A percentile compares a stretch with the other conserved stretches of the same genome.
phyloP scores from a whole-genome alignment of 176 grass and related monocot genomes.

The Poa annua region DNA sequence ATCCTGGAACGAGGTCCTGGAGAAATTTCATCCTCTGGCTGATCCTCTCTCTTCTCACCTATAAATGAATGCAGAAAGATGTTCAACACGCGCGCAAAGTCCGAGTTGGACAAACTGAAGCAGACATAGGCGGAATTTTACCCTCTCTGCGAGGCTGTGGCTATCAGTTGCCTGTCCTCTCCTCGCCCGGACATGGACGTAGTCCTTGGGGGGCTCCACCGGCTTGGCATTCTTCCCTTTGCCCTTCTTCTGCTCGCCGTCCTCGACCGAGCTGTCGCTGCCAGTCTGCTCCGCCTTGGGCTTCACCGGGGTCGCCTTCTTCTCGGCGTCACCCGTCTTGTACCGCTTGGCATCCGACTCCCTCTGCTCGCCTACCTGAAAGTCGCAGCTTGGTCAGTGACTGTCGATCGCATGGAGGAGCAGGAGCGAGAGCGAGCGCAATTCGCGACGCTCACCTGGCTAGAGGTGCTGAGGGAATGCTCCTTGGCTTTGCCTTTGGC shows the following conservation, averaged over 20 bases:
- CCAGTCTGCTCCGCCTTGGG: constrained; percentile 57
- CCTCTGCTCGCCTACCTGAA: constrained; percentile 57
- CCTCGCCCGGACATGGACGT: constrained; percentile 96
- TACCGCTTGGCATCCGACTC: constrained; percentile 56
- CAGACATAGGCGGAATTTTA: constrained; percentile 40
- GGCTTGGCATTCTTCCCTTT: constrained; percentile 69
- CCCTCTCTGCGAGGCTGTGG: constrained; percentile 96
- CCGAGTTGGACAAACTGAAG: background rate
- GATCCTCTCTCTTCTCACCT: constrained; percentile 92
- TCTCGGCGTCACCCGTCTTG: constrained; percentile 41
- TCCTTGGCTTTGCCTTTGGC: constrained; percentile 76
- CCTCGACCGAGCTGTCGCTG: constrained; percentile 62
- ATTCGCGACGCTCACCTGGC: constrained; percentile 37
- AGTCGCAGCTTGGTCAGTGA: background rate
- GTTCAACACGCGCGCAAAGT: constrained; percentile 1
- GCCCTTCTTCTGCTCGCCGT: constrained; percentile 50
- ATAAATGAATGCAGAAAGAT: background rate
- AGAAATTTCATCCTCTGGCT: constrained; percentile 92
- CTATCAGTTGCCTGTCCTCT: constrained; percentile 94
- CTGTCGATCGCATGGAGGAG: background rate
- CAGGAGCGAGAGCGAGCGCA: background rate
- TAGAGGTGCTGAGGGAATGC: constrained; percentile 47
- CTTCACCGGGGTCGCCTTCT: constrained; percentile 39
- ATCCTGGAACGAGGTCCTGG: constrained; percentile 87
- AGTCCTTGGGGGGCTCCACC: constrained; percentile 81